Base-by-base conservation (phyloP, 345 rosid genomes). In the Melaleuca quinquenervia region DNA sequence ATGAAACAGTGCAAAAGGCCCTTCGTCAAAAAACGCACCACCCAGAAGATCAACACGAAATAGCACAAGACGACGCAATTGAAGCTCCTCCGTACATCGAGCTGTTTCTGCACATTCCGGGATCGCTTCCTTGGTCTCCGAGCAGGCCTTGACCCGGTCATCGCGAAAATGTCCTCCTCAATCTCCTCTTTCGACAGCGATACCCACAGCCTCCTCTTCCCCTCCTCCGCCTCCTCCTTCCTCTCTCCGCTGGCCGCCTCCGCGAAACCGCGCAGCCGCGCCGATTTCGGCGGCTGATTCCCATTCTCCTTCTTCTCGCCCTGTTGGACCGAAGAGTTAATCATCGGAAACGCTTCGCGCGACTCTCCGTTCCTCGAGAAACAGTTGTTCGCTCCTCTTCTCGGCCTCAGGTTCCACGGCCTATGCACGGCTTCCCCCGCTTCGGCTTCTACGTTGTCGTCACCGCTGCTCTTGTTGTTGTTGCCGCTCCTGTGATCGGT, bases 381-480 rank as follows among this genome's bases (percentile, higher is more conserved):
- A n/a, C 83, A 70, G 22, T 50, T 36, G 78, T 27, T 36, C 36
- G 52, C 54, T 41, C 82, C 88, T 85, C 84, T 92, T 84, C 99
- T 93, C 51, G 98, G 98, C 88, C 99, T 91, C 82, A 96, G 92
- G 87, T 96, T 96, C 98, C 98, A 94, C 54, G 93, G 93, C 92
- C 92, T 91, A 82, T 89, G 92, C 20, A 58, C 90, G n/a, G 85
- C 92, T 53, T 84, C 90, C 10, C 50, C 88, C 29, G 84, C 88
- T 50, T 52, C 90, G 60, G 4, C 85, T 92, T 78, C 87, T 78
- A 85, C 87, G 75, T 53, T 87, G 70, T 45, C 87, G 93, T 85
- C 84, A 91, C 91, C 24, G 95, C 92, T 36, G 92, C 90, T 44
- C 93, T 88, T 84, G 51, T 11, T 86, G 82, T 62, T 84, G 62